Evolutionary conservation across 176 grass and related monocot species (phyloP).

Genomic region (Rhynchospora breviuscula): DNA sequence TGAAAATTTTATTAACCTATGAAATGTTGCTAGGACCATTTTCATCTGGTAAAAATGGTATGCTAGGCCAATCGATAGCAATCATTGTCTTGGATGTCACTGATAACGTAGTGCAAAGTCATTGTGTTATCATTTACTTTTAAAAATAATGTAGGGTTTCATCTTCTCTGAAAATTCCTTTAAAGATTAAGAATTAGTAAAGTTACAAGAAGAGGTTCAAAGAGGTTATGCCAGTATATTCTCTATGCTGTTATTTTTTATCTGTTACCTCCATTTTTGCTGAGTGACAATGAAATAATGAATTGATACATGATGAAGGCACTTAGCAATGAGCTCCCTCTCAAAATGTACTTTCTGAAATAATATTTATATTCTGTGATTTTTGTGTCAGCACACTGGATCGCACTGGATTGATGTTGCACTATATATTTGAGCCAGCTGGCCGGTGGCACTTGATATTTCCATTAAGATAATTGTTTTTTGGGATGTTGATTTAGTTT

Average conservation of each 20-base stretch:
- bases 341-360: background rate
- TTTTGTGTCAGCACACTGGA: background rate
- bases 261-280: background rate
- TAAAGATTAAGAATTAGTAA: background rate
- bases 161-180: background rate
- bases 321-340: background rate
- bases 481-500: background rate
- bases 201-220: background rate
- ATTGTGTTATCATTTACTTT: background rate
- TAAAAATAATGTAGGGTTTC: background rate
- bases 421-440: background rate
- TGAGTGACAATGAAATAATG: background rate
- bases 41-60: background rate
- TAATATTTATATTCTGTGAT: background rate
- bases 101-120: background rate
- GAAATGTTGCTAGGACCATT: background rate
- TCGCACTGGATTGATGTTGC: background rate
- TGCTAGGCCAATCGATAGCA: background rate
- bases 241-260: background rate
- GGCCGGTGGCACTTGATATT: background rate
- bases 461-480: background rate
- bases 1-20: too few species aligned
- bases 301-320: background rate
- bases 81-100: background rate
- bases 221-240: too few species aligned